phyloP scores from a whole-genome alignment of 1,139 yeast species.

The Wickerhamiella pararugosa region DNA sequence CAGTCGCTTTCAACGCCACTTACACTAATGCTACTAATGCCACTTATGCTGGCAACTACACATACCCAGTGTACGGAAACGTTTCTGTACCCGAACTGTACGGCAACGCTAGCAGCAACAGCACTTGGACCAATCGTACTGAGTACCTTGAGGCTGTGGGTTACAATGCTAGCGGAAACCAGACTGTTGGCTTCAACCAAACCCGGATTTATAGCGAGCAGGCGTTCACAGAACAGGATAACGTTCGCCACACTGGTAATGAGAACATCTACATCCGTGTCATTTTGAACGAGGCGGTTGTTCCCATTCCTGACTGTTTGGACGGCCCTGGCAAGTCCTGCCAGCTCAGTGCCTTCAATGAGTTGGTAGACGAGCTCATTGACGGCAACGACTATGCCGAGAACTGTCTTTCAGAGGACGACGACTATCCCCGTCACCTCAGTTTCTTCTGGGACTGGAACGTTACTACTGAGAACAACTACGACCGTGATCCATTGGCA shows the following conservation, averaged over 20 bases:
- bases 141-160: not conserved
- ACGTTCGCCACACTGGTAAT: conserved; percentile 11
- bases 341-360: conserved; percentile 28
- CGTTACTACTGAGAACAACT: conserved; percentile 6
- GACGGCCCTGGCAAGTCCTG: conserved; percentile 52
- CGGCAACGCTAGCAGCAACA: conserved; percentile 22
- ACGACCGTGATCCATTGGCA: not conserved
- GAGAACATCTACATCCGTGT: conserved; percentile 33
- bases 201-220: not conserved
- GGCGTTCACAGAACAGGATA: not conserved
- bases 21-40: conserved; percentile 8
- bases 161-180: not conserved
- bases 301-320: conserved; percentile 38
- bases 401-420: conserved; percentile 7
- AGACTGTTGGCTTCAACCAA: not conserved
- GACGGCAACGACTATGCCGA: conserved; percentile 9
- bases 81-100: not conserved
- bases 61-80: conserved; percentile 1
- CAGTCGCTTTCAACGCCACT: conserved; percentile 10
- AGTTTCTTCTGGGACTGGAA: conserved; percentile 14
- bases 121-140: conserved; percentile 9
- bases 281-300: conserved; percentile 45
- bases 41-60: conserved; percentile 7
- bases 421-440: conserved; percentile 7
- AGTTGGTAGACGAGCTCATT: conserved; percentile 4